Conservation (phyloP, 257 asterid species). For the Lycium barbarum region DNA sequence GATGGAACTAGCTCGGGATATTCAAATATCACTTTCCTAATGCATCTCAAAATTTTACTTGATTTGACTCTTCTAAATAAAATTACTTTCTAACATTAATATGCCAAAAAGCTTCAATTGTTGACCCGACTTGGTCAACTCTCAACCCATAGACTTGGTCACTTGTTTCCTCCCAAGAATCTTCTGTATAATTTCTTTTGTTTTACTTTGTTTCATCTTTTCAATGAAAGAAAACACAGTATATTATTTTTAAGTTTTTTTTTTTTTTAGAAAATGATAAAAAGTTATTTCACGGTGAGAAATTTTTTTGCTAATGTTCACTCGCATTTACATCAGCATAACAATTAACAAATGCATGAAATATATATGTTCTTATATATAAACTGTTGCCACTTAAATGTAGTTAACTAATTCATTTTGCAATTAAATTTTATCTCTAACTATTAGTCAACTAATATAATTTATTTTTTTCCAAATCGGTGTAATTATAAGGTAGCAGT, state of each 20-base stretch:
- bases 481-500: not conserved
- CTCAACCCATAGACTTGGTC: not conserved
- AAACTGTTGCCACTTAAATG: not conserved
- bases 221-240: not conserved
- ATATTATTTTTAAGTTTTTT: not conserved
- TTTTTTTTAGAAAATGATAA: not conserved
- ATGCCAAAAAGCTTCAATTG: not conserved
- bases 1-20: not conserved
- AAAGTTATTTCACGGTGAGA: not conserved
- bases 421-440: no score
- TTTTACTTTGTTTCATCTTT: not conserved
- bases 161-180: not conserved
- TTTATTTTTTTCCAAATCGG: not conserved
- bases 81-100: no score
- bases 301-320: not conserved
- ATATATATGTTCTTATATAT: not conserved
- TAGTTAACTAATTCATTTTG: not conserved
- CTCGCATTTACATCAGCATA: not conserved
- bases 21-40: not conserved
- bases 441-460: no score
- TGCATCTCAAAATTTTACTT: not conserved
- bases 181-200: not conserved
- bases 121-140: conserved; percentile 31
- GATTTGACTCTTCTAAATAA: not conserved
- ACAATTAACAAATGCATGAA: not conserved